Conservation (phyloP, 164 flowering plant genomes). For the Vitis cinerea region DNA sequence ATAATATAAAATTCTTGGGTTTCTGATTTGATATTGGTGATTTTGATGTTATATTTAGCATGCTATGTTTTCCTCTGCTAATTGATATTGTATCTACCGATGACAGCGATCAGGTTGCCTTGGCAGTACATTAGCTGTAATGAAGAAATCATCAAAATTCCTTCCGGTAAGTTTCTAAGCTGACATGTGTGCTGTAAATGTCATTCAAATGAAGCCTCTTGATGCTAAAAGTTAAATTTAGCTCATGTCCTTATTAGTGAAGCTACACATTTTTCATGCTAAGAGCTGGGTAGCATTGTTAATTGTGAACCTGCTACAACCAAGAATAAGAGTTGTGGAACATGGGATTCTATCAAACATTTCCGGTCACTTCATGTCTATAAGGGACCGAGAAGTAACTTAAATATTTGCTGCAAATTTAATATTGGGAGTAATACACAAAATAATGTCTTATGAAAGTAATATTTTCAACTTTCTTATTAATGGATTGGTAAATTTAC, state of each 20-base stretch:
- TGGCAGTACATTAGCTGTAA: conserved; percentile 86
- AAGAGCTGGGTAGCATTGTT: not conserved
- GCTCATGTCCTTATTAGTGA: not conserved
- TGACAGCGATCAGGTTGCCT: conserved; percentile 90
- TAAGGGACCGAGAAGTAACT: not conserved
- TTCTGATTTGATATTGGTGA: not conserved
- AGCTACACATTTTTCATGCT: not conserved
- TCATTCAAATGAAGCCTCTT: not conserved
- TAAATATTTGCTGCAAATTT: not conserved
- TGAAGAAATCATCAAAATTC: conserved; percentile 89
- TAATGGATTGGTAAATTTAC: not conserved
- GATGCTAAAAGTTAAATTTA: not conserved
- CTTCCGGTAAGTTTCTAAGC: conserved; percentile 68
- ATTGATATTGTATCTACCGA: conserved; percentile 12
- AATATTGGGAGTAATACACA: not conserved
- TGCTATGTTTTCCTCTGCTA: conserved; percentile 9
- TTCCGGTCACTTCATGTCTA: not conserved
- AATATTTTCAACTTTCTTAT: not conserved
- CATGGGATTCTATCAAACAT: not conserved
- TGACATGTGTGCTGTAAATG: not conserved
- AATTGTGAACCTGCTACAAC: not conserved
- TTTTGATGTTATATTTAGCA: not conserved
- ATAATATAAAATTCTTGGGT: not conserved
- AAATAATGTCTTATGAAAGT: not conserved
- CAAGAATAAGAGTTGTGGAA: not conserved